Percentiles rank a stretch among this genome's conserved stretches.
Evolutionary conservation across 306 rosid genomes (phyloP).

Genomic region (Abrus precatorius): DNA sequence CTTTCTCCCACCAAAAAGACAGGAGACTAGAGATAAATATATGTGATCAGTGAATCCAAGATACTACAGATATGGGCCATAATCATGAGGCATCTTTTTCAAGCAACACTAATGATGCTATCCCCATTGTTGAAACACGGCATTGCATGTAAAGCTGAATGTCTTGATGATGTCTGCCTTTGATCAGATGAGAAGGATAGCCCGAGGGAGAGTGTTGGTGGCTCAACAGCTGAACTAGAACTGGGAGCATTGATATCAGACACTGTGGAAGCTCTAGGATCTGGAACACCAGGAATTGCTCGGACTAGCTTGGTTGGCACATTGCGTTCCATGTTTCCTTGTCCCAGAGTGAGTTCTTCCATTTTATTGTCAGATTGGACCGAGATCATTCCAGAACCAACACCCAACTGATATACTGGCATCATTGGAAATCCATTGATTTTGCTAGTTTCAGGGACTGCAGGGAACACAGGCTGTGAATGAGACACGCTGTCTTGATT

Average conservation of each 20-base stretch:
- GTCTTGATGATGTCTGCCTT: constrained; percentile 69
- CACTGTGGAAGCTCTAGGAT: constrained; percentile 47
- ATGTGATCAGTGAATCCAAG: constrained; percentile 47
- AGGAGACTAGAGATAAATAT: constrained; percentile 44
- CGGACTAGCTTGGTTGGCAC: constrained; percentile 52
- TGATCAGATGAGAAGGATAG: constrained; percentile 78
- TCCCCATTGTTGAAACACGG: constrained; percentile 79
- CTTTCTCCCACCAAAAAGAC: constrained; percentile 47
- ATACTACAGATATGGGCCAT: constrained; percentile 52
- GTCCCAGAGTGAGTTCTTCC: constrained; percentile 65
- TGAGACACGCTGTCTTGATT: constrained; percentile 64
- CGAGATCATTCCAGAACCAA: constrained; percentile 54
- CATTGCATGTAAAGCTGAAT: constrained; percentile 64
- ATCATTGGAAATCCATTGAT: constrained; percentile 59
- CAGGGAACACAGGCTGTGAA: constrained; percentile 57
- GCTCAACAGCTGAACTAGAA: constrained; percentile 58
- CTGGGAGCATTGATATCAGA: constrained; percentile 55
- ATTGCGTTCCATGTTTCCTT: constrained; percentile 53
- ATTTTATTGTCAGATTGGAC: constrained; percentile 60
- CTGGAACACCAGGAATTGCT: constrained; percentile 51
- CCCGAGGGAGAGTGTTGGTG: constrained; percentile 75
- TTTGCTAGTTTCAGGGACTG: constrained; percentile 60
- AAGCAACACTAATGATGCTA: constrained; percentile 78
- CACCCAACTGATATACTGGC: constrained; percentile 58
- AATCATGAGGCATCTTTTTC: constrained; percentile 40